Evolutionary conservation across 2,329 filamentous ascomycete species (phyloP).

Genomic region (Aspergillus sp.): DNA sequence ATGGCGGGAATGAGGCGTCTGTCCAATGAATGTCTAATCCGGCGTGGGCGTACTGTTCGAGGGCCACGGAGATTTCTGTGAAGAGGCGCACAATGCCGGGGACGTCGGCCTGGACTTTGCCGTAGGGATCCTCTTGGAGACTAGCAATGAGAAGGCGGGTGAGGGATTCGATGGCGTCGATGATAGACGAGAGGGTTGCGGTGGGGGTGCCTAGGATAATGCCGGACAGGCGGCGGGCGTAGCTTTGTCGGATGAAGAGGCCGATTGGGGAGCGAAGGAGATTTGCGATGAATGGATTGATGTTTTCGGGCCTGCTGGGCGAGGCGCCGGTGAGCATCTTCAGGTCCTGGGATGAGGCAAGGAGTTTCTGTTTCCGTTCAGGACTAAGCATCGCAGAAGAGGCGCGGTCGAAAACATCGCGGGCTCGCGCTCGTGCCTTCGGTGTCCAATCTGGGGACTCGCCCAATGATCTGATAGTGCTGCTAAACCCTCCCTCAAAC

Average conservation of each 20-base stretch:
- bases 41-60: conserved; percentile 65
- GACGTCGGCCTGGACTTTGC: conserved; percentile 82
- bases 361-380: conserved; percentile 39
- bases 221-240: conserved; percentile 62
- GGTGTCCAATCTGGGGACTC: conserved; percentile 45
- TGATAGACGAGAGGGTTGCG: conserved; percentile 66
- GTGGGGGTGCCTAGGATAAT: conserved; percentile 73
- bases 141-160: conserved; percentile 70
- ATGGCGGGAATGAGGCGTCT: conserved; percentile 60
- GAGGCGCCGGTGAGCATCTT: conserved; percentile 36
- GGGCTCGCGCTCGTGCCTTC: conserved; percentile 38
- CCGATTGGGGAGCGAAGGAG: conserved; percentile 59
- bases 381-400: conserved; percentile 41
- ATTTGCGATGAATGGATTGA: conserved; percentile 49
- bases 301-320: conserved; percentile 49
- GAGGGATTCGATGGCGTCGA: conserved; percentile 71
- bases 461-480: conserved; percentile 49
- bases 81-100: conserved; percentile 71
- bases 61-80: conserved; percentile 64
- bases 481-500: conserved; percentile 44
- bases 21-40: conserved; percentile 70
- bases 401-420: conserved; percentile 39
- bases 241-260: conserved; percentile 68
- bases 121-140: conserved; percentile 77
- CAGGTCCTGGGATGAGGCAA: conserved; percentile 38